Evolutionary conservation across 192 early-diverging fungal genomes (phyloP), one percentile per base, ranked within the genome.

Genomic region (Backusella australiensis): DNA sequence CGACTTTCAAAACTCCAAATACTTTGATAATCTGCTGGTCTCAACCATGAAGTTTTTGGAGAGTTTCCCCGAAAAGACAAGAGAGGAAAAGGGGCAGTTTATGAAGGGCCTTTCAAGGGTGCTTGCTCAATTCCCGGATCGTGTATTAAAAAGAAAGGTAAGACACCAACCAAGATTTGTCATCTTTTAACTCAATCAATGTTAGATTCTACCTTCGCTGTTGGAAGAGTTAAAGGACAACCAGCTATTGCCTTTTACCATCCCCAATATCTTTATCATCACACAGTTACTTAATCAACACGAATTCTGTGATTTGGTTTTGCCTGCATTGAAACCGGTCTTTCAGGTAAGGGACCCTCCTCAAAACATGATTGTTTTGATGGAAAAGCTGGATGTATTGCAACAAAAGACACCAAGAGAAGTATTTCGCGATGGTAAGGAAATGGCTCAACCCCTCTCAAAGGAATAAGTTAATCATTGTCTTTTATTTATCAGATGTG

Each of bases 31-130:
- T 66, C 82, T 94, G 15, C 81, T 94, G 2, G 89, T 95, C 4
- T 92, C 91, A 1, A 92, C 94, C 0, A 89, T 96, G 76, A 86
- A 88, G 56, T 96, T 91, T 71, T 85, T 96, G 76, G 95, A 95
- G 72, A 82, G 84, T 17, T 88, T 96, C 75, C 90, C 92, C 1
- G 94, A 94, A 74, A 95, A 96, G 80, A 85, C 92, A 0, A 78
- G 83, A 56, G 93, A 94, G 36, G 90, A 94, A 65, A 95, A 96
- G 73, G 81, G 87, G 8, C 89, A 90, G 34, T 96, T 96, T 67
- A 86, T 96, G 87, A 91, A 92, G 76, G 92, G 91, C 0, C 82
- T 96, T 49, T 82, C 86, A 7, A 84, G 89, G 11, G 87, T 95
- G 34, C 79, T 96, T 38, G 85, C 88, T 4, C 88, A 90, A 81